Evolutionary conservation across 495 filamentous ascomycete genomes (phyloP).

Genomic region (Neurospora terricola): DNA sequence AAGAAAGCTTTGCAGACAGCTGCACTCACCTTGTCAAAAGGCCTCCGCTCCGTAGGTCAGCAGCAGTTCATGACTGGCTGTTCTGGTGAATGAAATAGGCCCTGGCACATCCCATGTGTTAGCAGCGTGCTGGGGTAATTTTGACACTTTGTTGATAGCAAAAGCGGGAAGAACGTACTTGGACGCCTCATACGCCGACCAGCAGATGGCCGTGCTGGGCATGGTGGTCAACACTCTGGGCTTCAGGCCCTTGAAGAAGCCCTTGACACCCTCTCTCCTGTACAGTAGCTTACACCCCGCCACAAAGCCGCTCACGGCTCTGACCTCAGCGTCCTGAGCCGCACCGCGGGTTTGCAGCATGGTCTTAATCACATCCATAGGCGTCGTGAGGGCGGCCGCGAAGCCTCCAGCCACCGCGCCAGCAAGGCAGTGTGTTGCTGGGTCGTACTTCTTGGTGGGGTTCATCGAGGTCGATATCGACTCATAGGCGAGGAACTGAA

Average conservation of each 20-base stretch:
- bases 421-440: constrained; percentile 81
- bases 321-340: constrained; percentile 68
- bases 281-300: constrained; percentile 77
- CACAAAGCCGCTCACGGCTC: constrained; percentile 73
- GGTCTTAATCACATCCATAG: constrained; percentile 96
- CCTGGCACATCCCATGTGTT: constrained; percentile 20
- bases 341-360: constrained; percentile 87
- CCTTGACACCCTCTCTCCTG: constrained; percentile 68
- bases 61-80: constrained; percentile 2
- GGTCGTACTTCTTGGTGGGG: constrained; percentile 74
- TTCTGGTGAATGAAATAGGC: constrained; percentile 49
- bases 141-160: background rate
- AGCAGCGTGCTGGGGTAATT: background rate
- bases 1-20: background rate
- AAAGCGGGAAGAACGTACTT: constrained; percentile 32
- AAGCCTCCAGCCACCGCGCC: constrained; percentile 89
- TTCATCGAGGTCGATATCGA: constrained; percentile 92
- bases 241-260: constrained; percentile 86
- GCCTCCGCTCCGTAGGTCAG: background rate
- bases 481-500: constrained; percentile 95
- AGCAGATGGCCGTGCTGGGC: constrained; percentile 98
- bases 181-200: constrained; percentile 60
- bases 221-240: constrained; percentile 92
- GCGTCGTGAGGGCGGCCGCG: constrained; percentile 87
- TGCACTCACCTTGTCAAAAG: background rate